Evolutionary conservation across 1,284 basidiomycete genomes (phyloP).

Genomic region (Spongiforma sp.): DNA sequence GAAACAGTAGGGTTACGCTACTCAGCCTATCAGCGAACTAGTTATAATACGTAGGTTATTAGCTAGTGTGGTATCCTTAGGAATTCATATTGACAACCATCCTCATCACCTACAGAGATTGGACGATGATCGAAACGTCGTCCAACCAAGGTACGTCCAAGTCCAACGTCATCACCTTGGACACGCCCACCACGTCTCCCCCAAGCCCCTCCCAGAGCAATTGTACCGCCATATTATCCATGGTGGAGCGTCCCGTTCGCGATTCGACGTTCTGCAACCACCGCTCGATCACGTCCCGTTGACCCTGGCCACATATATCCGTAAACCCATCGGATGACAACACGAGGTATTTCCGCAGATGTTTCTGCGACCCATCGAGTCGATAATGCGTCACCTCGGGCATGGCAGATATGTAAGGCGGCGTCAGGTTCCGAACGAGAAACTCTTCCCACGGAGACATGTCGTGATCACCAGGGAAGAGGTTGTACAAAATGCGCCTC

Average conservation of each 20-base stretch:
- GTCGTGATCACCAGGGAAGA: conserved; percentile 65
- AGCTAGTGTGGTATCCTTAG: neutral
- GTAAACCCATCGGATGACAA: conserved; percentile 71
- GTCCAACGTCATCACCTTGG: conserved; percentile 66
- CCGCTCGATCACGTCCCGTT: conserved; percentile 48
- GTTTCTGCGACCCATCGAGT: conserved; percentile 39
- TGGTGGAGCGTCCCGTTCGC: conserved; percentile 11
- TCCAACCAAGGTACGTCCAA: conserved; percentile 73
- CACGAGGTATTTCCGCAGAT: conserved; percentile 55
- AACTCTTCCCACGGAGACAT: conserved; percentile 69
- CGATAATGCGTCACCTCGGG: conserved; percentile 65
- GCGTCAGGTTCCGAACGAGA: conserved; percentile 62
- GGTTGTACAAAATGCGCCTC: conserved; percentile 68
- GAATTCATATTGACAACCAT: neutral
- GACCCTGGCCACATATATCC: conserved; percentile 59
- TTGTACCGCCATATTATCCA: conserved; percentile 48
- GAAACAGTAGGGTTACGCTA: neutral
- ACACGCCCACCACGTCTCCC: conserved; percentile 59
- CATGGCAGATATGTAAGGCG: conserved; percentile 69
- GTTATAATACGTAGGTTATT: conserved; percentile 13
- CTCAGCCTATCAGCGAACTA: neutral
- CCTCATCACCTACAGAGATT: conserved; percentile 49
- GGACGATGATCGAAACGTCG: conserved; percentile 71
- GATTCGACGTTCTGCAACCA: conserved; percentile 43
- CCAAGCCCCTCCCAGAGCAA: conserved; percentile 64